phyloP scores from a whole-genome alignment of 768 basidiomycete genomes.

The Calvatia gigantea region DNA sequence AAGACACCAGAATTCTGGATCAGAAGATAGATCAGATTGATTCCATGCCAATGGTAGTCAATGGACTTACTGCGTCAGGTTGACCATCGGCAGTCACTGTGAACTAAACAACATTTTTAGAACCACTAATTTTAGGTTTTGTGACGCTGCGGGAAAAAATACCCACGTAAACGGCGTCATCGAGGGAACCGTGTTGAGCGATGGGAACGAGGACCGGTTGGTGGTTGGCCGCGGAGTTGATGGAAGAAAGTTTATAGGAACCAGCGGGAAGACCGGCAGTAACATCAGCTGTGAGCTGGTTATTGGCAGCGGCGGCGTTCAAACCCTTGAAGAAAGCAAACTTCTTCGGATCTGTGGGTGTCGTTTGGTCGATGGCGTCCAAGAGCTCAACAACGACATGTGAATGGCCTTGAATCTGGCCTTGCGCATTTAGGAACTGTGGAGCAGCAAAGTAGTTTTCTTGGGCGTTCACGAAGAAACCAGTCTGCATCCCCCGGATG shows the following conservation, averaged over 20 bases:
- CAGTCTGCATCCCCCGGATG: conserved; percentile 40
- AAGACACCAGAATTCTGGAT: conserved; percentile 2
- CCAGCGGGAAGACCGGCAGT: conserved; percentile 54
- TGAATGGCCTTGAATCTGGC: conserved; percentile 52
- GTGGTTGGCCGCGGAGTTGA: conserved; percentile 58
- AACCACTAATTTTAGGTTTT: background rate
- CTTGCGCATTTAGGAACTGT: conserved; percentile 45
- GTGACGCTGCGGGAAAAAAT: conserved; percentile 6
- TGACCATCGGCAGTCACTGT: conserved; percentile 14
- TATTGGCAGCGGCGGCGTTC: conserved; percentile 40
- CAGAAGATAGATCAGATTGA: background rate
- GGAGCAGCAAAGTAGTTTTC: conserved; percentile 54
- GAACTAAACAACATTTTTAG: conserved; percentile 12
- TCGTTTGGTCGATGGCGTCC: conserved; percentile 38
- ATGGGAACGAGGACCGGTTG: conserved; percentile 56
- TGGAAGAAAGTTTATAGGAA: conserved; percentile 55
- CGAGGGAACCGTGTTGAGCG: conserved; percentile 56
- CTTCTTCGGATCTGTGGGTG: conserved; percentile 42
- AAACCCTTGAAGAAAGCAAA: conserved; percentile 60
- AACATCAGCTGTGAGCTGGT: conserved; percentile 47
- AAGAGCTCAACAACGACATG: conserved; percentile 57
- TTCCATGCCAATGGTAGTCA: background rate
- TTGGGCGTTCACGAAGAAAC: conserved; percentile 52
- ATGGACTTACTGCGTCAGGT: conserved; percentile 1
- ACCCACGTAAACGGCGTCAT: conserved; percentile 56